phyloP scores from a whole-genome alignment of 192 early-diverging fungal species.

The Coemansia sp. region DNA sequence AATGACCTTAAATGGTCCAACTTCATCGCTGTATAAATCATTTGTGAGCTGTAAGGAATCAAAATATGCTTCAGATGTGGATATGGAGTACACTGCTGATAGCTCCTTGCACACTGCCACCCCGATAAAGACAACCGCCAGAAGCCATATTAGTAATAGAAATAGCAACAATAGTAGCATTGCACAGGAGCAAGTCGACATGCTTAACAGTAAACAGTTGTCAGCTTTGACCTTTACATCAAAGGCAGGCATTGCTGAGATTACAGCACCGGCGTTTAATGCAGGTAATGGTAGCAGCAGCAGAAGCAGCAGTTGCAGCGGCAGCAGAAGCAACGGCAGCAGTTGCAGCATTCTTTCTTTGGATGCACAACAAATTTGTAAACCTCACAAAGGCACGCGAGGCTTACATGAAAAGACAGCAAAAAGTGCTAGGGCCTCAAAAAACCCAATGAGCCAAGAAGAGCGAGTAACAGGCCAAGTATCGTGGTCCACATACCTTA shows the following conservation, averaged over 20 bases:
- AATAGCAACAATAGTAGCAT: neutral
- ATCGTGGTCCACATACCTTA: conserved; percentile 61
- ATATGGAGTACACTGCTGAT: conserved; percentile 18
- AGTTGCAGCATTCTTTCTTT: neutral
- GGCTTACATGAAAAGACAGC: no score
- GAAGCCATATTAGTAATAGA: neutral
- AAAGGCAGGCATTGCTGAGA: neutral
- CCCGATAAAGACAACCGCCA: conserved; percentile 18
- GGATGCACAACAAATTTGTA: neutral
- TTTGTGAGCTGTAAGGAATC: conserved; percentile 28
- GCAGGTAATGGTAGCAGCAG: neutral
- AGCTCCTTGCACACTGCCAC: conserved; percentile 42
- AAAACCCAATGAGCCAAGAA: conserved; percentile 72
- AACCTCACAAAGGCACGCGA: neutral
- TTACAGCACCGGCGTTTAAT: neutral
- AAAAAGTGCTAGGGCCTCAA: neutral
- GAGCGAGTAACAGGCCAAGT: conserved; percentile 71
- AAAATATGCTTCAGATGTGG: neutral
- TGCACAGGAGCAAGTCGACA: neutral
- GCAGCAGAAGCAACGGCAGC: neutral
- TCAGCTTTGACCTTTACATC: conserved; percentile 2
- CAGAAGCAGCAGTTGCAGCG: conserved; percentile 4
- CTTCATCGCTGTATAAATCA: conserved; percentile 39
- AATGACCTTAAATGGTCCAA: conserved; percentile 40
- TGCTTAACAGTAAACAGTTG: neutral